A percentile compares a stretch with the other conserved stretches of the same genome.
phyloP scores from a whole-genome alignment of 352 stramenopile genomes.

The Globisporangium cystogenes region DNA sequence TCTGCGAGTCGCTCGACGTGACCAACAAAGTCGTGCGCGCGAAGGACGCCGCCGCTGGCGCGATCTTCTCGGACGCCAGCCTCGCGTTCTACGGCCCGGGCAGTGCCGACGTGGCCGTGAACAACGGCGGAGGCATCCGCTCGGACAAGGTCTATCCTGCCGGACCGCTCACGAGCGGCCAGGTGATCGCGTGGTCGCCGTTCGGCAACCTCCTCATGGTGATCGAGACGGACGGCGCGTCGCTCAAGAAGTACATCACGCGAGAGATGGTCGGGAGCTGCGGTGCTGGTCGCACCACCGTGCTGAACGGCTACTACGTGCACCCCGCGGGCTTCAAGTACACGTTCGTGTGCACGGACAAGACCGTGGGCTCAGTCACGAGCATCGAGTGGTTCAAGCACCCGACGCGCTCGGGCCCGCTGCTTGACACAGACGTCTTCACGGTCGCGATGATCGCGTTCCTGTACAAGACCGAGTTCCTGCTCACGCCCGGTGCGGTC shows the following conservation, averaged over 20 bases:
- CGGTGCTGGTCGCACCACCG: slow-evolving; percentile 7
- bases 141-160: slow-evolving; percentile 14
- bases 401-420: slow-evolving; percentile 1
- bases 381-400: slow-evolving; percentile 32
- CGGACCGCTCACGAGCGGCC: slow-evolving; percentile 10
- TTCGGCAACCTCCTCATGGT: slow-evolving; percentile 18
- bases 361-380: slow-evolving; percentile 18
- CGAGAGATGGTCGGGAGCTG: slow-evolving; percentile 26
- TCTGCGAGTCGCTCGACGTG: slow-evolving; percentile 54
- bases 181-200: slow-evolving; percentile 19
- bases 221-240: slow-evolving; percentile 24
- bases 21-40: slow-evolving; percentile 36
- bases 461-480: slow-evolving; percentile 31
- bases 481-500: neutral
- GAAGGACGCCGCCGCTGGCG: neutral
- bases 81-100: slow-evolving; percentile 9
- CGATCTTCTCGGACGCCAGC: slow-evolving; percentile 11
- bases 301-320: slow-evolving; percentile 34
- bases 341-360: slow-evolving; percentile 28
- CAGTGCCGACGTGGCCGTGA: slow-evolving; percentile 11
- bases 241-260: slow-evolving; percentile 35
- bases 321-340: slow-evolving; percentile 37
- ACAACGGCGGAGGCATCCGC: slow-evolving; percentile 20
- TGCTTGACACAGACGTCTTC: slow-evolving; percentile 10
- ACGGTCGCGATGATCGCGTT: slow-evolving; percentile 18